These are phyloP conservation scores for Microsporum audouinii DNA, from an alignment of 2,329 filamentous ascomycete genomes.

Conservation along the genomic window DNA sequence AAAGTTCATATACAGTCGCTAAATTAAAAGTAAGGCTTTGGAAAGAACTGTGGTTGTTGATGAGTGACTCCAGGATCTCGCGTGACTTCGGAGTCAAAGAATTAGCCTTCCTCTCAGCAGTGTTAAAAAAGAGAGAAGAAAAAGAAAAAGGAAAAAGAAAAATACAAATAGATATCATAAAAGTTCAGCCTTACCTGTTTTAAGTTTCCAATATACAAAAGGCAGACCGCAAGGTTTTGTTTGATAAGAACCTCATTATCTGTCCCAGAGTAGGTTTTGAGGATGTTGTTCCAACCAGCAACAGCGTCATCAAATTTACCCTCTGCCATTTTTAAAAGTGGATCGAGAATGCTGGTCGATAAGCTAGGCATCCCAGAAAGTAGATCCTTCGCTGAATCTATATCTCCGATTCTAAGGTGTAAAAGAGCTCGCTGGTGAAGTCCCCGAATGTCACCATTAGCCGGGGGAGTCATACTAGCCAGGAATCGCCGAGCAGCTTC, in stretches of 20 bases:
- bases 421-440: conserved; percentile 48
- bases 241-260: conserved; percentile 56
- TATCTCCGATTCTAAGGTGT: conserved; percentile 67
- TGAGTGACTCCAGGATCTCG: conserved; percentile 53
- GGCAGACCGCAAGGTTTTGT: conserved; percentile 73
- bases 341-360: conserved; percentile 32
- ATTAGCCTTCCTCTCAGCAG: background rate
- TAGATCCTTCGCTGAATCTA: conserved; percentile 52
- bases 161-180: background rate
- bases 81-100: conserved; percentile 42
- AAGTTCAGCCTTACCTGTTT: conserved; percentile 45
- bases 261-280: conserved; percentile 34
- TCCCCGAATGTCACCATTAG: conserved; percentile 24
- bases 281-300: conserved; percentile 47
- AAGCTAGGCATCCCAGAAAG: conserved; percentile 27
- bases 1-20: conserved; percentile 82
- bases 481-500: conserved; percentile 68
- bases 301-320: conserved; percentile 58
- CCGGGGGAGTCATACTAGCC: conserved; percentile 38
- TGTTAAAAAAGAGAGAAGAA: background rate
- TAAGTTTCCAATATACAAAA: conserved; percentile 71
- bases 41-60: conserved; percentile 55
- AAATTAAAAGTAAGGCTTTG: conserved; percentile 80
- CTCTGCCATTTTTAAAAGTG: conserved; percentile 68
- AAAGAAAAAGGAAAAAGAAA: background rate